Percentiles rank a stretch among this genome's conserved stretches.
Conservation (phyloP, 257 asterid species). For the Asclepias syriaca region DNA sequence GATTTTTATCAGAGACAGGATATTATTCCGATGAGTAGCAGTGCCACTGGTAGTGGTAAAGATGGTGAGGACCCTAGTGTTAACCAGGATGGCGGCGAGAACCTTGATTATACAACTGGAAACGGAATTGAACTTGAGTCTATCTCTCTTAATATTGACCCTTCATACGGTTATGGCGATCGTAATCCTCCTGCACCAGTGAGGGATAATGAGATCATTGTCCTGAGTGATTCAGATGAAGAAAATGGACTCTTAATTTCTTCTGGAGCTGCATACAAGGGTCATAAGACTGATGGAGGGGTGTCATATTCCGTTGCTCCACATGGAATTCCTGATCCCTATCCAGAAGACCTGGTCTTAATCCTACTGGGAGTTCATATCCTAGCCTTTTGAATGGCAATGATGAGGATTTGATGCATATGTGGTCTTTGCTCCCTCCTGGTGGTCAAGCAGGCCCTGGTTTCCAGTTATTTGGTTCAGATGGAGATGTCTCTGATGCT, state of each 20-base stretch:
- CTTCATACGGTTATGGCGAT: slow-evolving; percentile 35
- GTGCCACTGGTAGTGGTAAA: slow-evolving; percentile 82
- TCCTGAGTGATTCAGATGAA: slow-evolving; percentile 88
- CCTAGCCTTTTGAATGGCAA: slow-evolving; percentile 42
- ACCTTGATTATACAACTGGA: slow-evolving; percentile 49
- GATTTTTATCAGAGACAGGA: slow-evolving; percentile 31
- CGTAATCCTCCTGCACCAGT: slow-evolving; percentile 37
- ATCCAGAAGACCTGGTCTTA: slow-evolving; percentile 47
- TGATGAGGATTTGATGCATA: slow-evolving; percentile 62
- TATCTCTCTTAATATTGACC: slow-evolving; percentile 47
- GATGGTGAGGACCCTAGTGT: slow-evolving; percentile 87
- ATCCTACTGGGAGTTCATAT: slow-evolving; percentile 41
- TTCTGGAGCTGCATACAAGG: slow-evolving; percentile 34
- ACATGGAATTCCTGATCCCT: slow-evolving; percentile 57
- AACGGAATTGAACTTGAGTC: slow-evolving; percentile 72
- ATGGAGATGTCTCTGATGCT: slow-evolving; percentile 59
- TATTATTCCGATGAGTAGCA: slow-evolving; percentile 78
- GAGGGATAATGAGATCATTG: slow-evolving; percentile 62
- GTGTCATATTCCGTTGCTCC: slow-evolving; percentile 39
- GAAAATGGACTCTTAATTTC: slow-evolving; percentile 46
- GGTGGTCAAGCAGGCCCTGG: slow-evolving; percentile 68
- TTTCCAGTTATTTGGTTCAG: slow-evolving; percentile 81
- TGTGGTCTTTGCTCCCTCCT: slow-evolving; percentile 80
- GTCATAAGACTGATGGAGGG: slow-evolving; percentile 32
- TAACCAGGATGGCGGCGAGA: slow-evolving; percentile 69